Evolutionary conservation across 2,329 filamentous ascomycete genomes (phyloP).

Genomic region (Aureobasidium sp.): DNA sequence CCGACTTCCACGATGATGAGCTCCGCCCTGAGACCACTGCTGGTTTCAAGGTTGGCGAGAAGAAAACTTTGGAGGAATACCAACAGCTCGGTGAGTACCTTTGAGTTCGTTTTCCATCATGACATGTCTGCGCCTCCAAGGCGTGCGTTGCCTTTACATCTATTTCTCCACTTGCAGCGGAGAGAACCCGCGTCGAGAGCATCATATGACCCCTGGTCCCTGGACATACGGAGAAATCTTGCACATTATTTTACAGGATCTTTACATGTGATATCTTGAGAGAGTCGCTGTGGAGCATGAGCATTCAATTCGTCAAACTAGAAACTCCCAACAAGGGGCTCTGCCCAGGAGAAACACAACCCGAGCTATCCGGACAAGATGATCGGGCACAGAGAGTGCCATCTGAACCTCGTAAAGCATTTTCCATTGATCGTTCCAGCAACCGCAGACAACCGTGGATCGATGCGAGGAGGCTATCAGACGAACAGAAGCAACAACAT

Average conservation of each 20-base stretch:
- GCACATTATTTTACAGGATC: background rate
- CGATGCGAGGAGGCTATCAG: slow-evolving; percentile 9
- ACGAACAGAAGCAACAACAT: slow-evolving; percentile 6
- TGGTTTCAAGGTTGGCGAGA: slow-evolving; percentile 97
- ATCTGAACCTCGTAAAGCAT: background rate
- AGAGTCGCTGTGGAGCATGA: background rate
- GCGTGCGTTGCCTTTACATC: background rate
- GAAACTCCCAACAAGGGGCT: background rate
- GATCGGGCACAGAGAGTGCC: background rate
- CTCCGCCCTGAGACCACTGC: slow-evolving; percentile 80
- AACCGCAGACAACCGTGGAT: slow-evolving; percentile 10
- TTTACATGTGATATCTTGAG: background rate
- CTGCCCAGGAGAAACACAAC: background rate
- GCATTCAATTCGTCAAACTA: background rate
- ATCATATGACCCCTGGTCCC: background rate
- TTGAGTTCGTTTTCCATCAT: slow-evolving; percentile 1
- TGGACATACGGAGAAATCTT: background rate
- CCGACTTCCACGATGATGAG: slow-evolving; percentile 58
- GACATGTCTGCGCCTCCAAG: background rate
- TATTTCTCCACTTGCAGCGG: background rate
- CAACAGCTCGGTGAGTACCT: slow-evolving; percentile 60
- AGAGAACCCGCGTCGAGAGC: background rate
- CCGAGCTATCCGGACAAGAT: background rate
- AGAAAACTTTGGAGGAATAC: slow-evolving; percentile 96
- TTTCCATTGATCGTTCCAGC: background rate